A percentile compares a stretch with the other conserved stretches of the same genome.
Conservation (phyloP, 2,329 filamentous ascomycete genomes). For the Alternaria triticimaculans region DNA sequence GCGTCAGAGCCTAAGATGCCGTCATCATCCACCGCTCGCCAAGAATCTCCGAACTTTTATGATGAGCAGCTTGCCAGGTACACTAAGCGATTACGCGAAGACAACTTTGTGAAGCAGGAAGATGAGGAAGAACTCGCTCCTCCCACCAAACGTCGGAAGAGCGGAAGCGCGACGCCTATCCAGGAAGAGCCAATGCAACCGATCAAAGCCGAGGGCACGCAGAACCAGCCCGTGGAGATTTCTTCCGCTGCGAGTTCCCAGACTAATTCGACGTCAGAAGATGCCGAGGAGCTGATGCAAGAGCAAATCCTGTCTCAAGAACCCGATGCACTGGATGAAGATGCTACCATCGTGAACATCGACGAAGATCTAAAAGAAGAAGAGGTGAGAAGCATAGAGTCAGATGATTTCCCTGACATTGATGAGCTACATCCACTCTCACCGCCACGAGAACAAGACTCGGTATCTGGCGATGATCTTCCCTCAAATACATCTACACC, state of each 20-base stretch:
- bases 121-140: conserved; percentile 7
- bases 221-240: conserved; percentile 27
- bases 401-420: conserved; percentile 14
- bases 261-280: not conserved
- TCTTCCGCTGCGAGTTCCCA: conserved; percentile 26
- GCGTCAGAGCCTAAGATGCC: conserved; percentile 12
- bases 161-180: conserved; percentile 10
- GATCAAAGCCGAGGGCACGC: conserved; percentile 9
- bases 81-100: conserved; percentile 28
- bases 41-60: conserved; percentile 34
- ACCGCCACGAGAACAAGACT: conserved; percentile 6
- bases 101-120: conserved; percentile 6
- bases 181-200: not conserved
- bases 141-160: conserved; percentile 26
- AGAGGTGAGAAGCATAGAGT: conserved; percentile 19
- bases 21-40: conserved; percentile 32
- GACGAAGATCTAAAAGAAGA: conserved; percentile 3
- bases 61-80: conserved; percentile 26
- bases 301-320: conserved; percentile 8
- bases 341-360: conserved; percentile 1
- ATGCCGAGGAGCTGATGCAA: not conserved
- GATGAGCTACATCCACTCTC: not conserved
- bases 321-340: not conserved
- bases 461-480: conserved; percentile 14
- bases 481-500: conserved; percentile 40